A percentile compares a stretch with the other conserved stretches of the same genome.
Conservation (phyloP, 2,329 filamentous ascomycete genomes). For the Ceratocystis smalleyi region DNA sequence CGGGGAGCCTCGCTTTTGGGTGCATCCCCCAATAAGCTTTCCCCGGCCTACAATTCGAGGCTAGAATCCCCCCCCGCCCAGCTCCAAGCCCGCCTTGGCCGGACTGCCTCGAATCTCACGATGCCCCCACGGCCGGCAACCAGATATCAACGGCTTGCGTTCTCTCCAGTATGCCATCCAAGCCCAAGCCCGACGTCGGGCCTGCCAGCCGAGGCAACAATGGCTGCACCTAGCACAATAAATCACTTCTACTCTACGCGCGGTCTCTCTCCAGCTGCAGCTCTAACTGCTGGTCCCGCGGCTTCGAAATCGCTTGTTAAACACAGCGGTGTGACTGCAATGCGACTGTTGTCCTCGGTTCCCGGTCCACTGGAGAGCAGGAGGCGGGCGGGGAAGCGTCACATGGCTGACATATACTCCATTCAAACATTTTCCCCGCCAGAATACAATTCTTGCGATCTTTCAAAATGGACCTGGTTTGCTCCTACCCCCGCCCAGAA, state of each 20-base stretch:
- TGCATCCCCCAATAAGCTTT: neutral
- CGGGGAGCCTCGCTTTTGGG: neutral
- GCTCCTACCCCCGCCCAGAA: slow-evolving; percentile 26
- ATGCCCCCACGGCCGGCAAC: slow-evolving; percentile 11
- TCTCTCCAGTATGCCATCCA: neutral
- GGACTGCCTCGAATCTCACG: neutral
- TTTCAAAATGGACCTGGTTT: slow-evolving; percentile 37
- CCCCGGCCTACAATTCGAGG: neutral
- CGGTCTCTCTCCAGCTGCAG: neutral
- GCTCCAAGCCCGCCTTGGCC: neutral
- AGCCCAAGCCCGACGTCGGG: neutral
- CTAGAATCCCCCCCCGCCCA: neutral
- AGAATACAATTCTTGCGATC: slow-evolving; percentile 26
- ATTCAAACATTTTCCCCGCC: slow-evolving; percentile 27
- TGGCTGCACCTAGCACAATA: neutral
- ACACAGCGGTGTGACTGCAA: neutral
- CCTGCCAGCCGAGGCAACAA: neutral
- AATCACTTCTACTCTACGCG: neutral
- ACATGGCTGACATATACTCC: slow-evolving; percentile 35
- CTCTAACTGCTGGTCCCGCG: neutral
- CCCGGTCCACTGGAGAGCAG: slow-evolving; percentile 41
- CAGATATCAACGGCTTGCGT: neutral
- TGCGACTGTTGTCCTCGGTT: slow-evolving; percentile 28
- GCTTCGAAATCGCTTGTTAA: neutral
- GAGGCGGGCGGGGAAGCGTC: slow-evolving; percentile 36